Conservation (phyloP, 176 grass and related monocot species). For the Eragrostis nindensis region DNA sequence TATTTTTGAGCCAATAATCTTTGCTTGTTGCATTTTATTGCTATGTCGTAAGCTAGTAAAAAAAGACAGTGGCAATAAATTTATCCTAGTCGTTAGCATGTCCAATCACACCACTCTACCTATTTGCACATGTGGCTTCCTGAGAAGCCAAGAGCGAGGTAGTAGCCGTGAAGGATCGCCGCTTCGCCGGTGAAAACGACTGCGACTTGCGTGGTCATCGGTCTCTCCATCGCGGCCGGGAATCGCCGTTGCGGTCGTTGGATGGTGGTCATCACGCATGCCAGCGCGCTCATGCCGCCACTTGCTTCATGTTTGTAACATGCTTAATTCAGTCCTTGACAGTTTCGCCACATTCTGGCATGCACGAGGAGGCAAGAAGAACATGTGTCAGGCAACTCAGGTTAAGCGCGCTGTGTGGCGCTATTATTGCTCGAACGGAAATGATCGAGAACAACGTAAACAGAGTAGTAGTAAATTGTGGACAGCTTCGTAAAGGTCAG, state of each 20-base stretch:
- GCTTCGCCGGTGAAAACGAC: background rate
- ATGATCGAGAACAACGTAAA: background rate
- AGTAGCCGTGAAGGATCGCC: background rate
- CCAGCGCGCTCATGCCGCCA: background rate
- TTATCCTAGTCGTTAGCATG: background rate
- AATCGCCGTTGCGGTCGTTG: background rate
- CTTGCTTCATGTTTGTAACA: slow-evolving; percentile 39
- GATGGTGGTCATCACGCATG: slow-evolving; percentile 17
- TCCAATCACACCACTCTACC: background rate
- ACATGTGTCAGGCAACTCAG: background rate
- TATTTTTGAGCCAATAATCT: background rate
- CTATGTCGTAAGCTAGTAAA: background rate
- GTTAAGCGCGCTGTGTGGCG: too few species aligned
- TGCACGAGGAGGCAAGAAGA: background rate
- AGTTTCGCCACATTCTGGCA: background rate
- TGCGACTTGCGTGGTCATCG: too few species aligned
- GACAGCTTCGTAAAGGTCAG: background rate
- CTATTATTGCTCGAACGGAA: background rate
- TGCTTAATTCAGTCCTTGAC: slow-evolving; percentile 24
- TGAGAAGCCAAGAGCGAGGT: background rate
- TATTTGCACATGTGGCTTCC: background rate
- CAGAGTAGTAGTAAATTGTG: background rate
- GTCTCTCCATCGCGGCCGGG: background rate
- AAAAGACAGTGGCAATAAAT: background rate
- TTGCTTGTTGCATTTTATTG: background rate